Base-by-base conservation (phyloP, 768 basidiomycete species). In the Mycena latifolia region DNA sequence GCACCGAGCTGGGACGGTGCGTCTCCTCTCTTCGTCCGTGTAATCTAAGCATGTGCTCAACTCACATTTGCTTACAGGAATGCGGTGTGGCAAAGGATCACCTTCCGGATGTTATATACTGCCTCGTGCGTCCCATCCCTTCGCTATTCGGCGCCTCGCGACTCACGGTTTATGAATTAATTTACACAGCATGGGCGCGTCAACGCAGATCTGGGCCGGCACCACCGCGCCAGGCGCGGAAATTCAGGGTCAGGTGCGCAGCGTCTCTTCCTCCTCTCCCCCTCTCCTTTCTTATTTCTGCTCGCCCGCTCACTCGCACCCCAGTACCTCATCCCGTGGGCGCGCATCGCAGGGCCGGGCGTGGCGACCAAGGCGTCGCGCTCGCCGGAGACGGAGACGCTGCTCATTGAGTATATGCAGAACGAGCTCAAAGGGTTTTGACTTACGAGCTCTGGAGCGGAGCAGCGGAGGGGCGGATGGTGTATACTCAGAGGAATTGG, bases 291-390 rank as follows among this genome's bases (percentile, higher is more conserved):
- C 0, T 10, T n/a, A 7, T 25, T 29, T 11, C 31, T 11, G 11
- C 31, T 33, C 31, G 31, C 29, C 11, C 31, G 31, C 31, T 33
- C 31, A 29, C 25, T 28, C 31, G 31, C 6, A 33, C 4, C 4
- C 9, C n/a, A 56, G 55, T 56, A 56, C 24, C 41, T 56, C 27
- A 56, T 56, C 14, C 55, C 55, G 12, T 56, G 41, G 41, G 55
- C 55, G 1, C 55, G 55, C 18, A 24, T 56, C 9, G 41, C 55
- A 5, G 20, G 4, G 7, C 28, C 55, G 2, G 55, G 55, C 12
- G 41, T 56, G 27, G 55, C 55, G 1, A 45, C 9, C 41, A 45
- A 45, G 28, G 28, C n/a, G 17, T 56, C 55, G 9, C 18, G 39
- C 28, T 56, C 55, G 1, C 2, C 45, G 15, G 41, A 56, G 43